phyloP scores from a whole-genome alignment of 2,329 filamentous ascomycete species.

The Alternaria infectoria region DNA sequence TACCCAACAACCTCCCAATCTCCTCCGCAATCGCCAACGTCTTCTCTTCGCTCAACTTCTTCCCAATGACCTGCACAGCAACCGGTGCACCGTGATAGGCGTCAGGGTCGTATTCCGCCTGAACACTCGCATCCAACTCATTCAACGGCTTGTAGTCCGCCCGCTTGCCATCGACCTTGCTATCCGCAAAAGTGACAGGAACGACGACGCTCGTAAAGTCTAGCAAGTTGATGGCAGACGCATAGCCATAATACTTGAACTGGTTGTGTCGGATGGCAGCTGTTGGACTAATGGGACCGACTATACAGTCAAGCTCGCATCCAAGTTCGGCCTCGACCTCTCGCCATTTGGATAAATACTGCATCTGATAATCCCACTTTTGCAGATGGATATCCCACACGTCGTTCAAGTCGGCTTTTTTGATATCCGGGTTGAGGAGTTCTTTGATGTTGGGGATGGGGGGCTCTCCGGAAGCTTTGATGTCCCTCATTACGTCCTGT shows the following conservation, averaged over 20 bases:
- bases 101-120: conserved; percentile 12
- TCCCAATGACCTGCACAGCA: conserved; percentile 13
- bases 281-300: conserved; percentile 20
- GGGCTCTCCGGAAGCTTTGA: conserved; percentile 29
- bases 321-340: background rate
- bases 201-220: conserved; percentile 24
- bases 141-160: conserved; percentile 19
- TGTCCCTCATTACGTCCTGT: conserved; percentile 55
- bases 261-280: conserved; percentile 22
- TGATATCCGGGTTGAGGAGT: conserved; percentile 10
- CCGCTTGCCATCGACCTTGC: conserved; percentile 16
- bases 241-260: conserved; percentile 20
- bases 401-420: conserved; percentile 8
- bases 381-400: conserved; percentile 12
- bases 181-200: conserved; percentile 27
- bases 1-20: conserved; percentile 3
- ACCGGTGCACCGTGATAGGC: conserved; percentile 15
- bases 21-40: conserved; percentile 11
- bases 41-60: conserved; percentile 13
- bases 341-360: conserved; percentile 3
- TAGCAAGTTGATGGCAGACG: conserved; percentile 10
- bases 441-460: conserved; percentile 15
- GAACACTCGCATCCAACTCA: conserved; percentile 16
- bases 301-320: conserved; percentile 10
- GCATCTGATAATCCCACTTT: conserved; percentile 14